Percentiles rank a stretch among this genome's conserved stretches.
These are phyloP conservation scores for Tulasnella sp. DNA, from an alignment of 768 basidiomycete genomes.

Conservation along the genomic window DNA sequence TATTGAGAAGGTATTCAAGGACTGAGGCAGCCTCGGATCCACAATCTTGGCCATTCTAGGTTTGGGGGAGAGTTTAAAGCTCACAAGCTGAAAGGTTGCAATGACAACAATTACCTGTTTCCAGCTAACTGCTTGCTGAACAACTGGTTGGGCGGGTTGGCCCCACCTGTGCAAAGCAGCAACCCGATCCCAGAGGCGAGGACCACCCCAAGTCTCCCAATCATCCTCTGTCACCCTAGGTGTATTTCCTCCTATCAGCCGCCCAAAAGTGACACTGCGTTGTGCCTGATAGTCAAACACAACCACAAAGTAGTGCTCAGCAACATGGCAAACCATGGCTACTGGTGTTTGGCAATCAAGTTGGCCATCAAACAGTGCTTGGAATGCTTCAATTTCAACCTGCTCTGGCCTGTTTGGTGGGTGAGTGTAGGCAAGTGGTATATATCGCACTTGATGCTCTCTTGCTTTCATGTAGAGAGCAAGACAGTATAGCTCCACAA, in stretches of 20 bases:
- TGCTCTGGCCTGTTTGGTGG: not conserved
- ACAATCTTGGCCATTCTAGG: not conserved
- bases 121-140: not conserved
- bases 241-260: not conserved
- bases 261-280: not conserved
- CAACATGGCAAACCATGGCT: not conserved
- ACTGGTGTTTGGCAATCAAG: not conserved
- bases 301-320: not conserved
- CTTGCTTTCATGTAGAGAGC: not conserved
- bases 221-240: not conserved
- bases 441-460: not conserved
- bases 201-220: not conserved
- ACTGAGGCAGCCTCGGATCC: not conserved
- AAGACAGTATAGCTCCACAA: not conserved
- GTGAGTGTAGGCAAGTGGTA: not conserved
- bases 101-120: not conserved
- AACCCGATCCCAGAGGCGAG: not conserved
- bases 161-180: not conserved
- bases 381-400: not conserved
- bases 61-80: too few relatives aligned
- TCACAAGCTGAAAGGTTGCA: too few relatives aligned
- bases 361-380: not conserved
- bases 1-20: not conserved
- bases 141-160: not conserved
- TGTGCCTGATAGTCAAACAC: not conserved